A percentile compares a stretch with the other conserved stretches of the same genome.
phyloP scores from a whole-genome alignment of 352 stramenopile species.

The Chloridella minuta region DNA sequence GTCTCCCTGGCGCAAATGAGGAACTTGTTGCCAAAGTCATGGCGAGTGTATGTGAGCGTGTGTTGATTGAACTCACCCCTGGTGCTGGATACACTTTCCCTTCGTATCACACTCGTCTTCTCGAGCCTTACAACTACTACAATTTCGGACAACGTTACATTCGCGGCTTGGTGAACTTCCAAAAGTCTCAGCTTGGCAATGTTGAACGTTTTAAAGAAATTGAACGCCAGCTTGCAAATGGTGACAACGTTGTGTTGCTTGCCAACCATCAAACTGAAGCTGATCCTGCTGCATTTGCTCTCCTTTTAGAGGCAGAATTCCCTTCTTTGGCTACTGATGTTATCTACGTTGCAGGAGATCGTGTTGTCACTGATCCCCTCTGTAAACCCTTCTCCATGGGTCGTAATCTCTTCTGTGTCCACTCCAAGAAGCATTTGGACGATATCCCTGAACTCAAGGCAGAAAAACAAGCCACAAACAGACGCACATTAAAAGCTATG shows the following conservation, averaged over 20 bases:
- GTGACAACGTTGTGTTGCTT: conserved; percentile 33
- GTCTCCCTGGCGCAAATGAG: background rate
- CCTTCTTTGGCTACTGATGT: conserved; percentile 22
- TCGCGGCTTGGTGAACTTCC: conserved; percentile 26
- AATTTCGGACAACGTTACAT: conserved; percentile 30
- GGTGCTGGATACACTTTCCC: background rate
- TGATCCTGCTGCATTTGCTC: conserved; percentile 29
- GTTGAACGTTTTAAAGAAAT: conserved; percentile 26
- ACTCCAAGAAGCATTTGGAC: conserved; percentile 38
- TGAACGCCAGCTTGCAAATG: conserved; percentile 23
- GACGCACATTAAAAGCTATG: background rate
- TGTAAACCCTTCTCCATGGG: conserved; percentile 33
- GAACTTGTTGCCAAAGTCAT: background rate
- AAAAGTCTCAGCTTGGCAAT: conserved; percentile 25
- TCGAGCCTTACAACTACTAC: conserved; percentile 27
- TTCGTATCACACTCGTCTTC: background rate
- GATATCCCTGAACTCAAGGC: conserved; percentile 29
- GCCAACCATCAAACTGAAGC: conserved; percentile 35
- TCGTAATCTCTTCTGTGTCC: conserved; percentile 33
- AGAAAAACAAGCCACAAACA: conserved; percentile 28
- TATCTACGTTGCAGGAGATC: conserved; percentile 32
- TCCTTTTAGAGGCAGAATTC: conserved; percentile 24
- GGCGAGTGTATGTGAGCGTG: background rate
- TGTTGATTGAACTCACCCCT: background rate
- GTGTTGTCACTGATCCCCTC: conserved; percentile 32